These are phyloP conservation scores for Xylaria cubensis DNA, from an alignment of 495 filamentous ascomycete species.

Conservation along the genomic window DNA sequence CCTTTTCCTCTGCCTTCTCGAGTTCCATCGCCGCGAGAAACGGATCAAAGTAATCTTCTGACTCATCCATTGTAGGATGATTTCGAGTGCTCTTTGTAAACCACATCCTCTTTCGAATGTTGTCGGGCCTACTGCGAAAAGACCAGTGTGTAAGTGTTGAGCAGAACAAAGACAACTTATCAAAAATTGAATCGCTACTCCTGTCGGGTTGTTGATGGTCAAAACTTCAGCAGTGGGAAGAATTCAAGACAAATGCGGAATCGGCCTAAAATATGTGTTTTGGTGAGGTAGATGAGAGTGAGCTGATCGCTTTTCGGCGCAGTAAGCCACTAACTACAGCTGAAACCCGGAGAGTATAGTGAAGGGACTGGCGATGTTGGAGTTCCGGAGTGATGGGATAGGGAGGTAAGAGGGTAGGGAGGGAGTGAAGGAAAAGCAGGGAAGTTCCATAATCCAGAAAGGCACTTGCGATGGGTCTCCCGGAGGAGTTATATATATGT, in stretches of 20 bases:
- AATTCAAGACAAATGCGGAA: neutral
- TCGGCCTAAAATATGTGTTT: neutral
- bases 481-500: neutral
- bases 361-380: neutral
- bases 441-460: neutral
- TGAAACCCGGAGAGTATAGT: neutral
- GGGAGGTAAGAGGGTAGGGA: no score
- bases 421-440: neutral
- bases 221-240: neutral
- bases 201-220: neutral
- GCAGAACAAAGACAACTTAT: neutral
- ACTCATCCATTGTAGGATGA: neutral
- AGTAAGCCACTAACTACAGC: neutral
- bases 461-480: neutral
- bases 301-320: neutral
- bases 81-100: neutral
- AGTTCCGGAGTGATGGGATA: neutral
- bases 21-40: slow-evolving; percentile 9
- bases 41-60: neutral
- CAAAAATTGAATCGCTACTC: neutral
- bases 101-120: slow-evolving; percentile 5
- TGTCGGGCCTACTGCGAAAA: neutral
- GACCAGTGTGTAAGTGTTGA: neutral
- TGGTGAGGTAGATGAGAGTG: neutral
- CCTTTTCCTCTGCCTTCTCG: slow-evolving; percentile 5